Evolutionary conservation across 2,329 filamentous ascomycete genomes (phyloP), one percentile per base, ranked within the genome.

Genomic region (Fonsecaea pugnacius): DNA sequence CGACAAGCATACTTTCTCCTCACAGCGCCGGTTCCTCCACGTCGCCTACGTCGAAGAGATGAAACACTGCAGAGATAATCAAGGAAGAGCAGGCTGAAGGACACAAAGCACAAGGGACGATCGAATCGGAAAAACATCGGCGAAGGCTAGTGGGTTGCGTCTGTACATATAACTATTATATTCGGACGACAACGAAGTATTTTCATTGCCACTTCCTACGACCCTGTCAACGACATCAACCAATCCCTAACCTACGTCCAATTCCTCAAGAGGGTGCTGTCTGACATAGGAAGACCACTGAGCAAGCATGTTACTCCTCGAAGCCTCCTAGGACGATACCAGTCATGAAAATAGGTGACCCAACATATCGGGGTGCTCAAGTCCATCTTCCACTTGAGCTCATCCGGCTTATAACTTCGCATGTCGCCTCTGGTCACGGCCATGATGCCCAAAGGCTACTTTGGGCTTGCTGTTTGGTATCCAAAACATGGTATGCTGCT

Each of bases 401-500:
- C n/a, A 32, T 70, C 36, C 33, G 62, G 8, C 32, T 62, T 12
- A 69, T 69, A 6, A 55, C 52, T n/a, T 46, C 32, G 12, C 51
- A 63, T 54, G 36, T 67, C 40, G 60, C 55, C 35, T 43, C 33
- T 7, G 12, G 52, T 8, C 30, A 60, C 18, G 18, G 58, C n/a
- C 9, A 30, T 24, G 48, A 35, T 8, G 38, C 78, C 3, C 85
- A 87, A 72, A 55, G 66, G 7, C 77, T 78, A 1, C 75, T 89
- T 16, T 77, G 80, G 60, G 77, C 78, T 3, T 85, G 84, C 72
- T 84, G 83, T 69, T 75, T 84, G 7, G 75, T 85, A 5, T 83
- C 78, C 3, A 80, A 78, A 33, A 81, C 85, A 67, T 88, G 85
- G 85, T 86, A 88, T 70, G 76, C 78, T 4, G 79, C 80, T 12